phyloP scores from a whole-genome alignment of 164 flowering plant species.

The Piper betle region DNA sequence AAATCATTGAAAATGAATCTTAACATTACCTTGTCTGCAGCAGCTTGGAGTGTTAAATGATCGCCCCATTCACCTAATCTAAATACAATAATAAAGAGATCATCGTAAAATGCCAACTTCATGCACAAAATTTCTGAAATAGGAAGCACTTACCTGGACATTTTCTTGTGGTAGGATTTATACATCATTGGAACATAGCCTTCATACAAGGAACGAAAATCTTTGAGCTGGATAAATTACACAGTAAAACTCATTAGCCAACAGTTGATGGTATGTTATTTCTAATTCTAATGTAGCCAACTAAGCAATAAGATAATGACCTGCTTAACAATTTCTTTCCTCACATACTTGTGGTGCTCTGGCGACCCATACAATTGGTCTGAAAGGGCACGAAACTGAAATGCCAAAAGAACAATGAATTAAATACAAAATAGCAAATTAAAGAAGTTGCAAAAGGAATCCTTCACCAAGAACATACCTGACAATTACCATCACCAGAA shows the following conservation, averaged over 20 bases:
- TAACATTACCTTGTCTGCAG: conserved; percentile 69
- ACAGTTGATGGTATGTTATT: too few relatives aligned
- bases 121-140: conserved; percentile 22
- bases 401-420: not conserved
- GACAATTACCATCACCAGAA: conserved; percentile 93
- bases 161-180: conserved; percentile 24
- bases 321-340: conserved; percentile 80
- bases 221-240: conserved; percentile 47
- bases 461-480: conserved; percentile 26
- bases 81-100: conserved; percentile 10
- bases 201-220: conserved; percentile 21
- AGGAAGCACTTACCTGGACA: conserved; percentile 16
- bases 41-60: conserved; percentile 88
- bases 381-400: conserved; percentile 91
- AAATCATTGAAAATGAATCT: not conserved
- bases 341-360: conserved; percentile 81
- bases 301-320: conserved; percentile 17
- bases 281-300: too few relatives aligned
- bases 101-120: too few relatives aligned
- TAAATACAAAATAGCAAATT: not conserved
- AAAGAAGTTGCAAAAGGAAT: not conserved
- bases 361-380: conserved; percentile 80
- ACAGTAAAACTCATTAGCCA: not conserved
- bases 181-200: conserved; percentile 82
- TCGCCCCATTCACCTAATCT: conserved; percentile 97